These are phyloP conservation scores for Suhomyces tanzawaensis DNA, from an alignment of 805 yeast genomes.

Conservation along the genomic window DNA sequence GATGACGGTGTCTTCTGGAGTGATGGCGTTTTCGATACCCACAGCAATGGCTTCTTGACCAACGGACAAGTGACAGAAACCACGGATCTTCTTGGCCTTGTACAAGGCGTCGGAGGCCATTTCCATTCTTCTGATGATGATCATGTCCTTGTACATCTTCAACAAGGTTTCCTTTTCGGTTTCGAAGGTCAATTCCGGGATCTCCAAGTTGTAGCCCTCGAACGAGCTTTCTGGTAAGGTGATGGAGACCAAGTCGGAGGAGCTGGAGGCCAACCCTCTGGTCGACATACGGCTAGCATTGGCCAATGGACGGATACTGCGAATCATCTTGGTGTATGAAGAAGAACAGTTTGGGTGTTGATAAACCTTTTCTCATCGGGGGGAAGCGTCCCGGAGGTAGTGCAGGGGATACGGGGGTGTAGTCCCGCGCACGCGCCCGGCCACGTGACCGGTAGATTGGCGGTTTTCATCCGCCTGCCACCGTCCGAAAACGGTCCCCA, in stretches of 20 bases:
- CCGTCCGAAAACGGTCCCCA: too few species aligned
- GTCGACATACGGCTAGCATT: conserved; percentile 18
- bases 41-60: conserved; percentile 99
- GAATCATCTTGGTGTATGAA: conserved; percentile 14
- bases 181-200: conserved; percentile 68
- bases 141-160: conserved; percentile 96
- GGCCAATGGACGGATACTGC: conserved; percentile 16
- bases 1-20: conserved; percentile 80
- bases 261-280: conserved; percentile 36
- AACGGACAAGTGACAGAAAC: conserved; percentile 96
- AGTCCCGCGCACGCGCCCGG: conserved; percentile 1
- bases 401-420: conserved; percentile 7
- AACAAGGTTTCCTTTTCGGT: conserved; percentile 78
- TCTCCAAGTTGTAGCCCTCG: conserved; percentile 75
- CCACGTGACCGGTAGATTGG: too few species aligned
- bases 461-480: too few species aligned
- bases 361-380: conserved; percentile 9
- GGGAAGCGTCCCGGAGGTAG: conserved; percentile 10
- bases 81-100: conserved; percentile 98
- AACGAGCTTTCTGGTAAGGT: conserved; percentile 78
- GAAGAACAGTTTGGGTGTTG: neutral
- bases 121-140: conserved; percentile 92
- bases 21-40: conserved; percentile 94
- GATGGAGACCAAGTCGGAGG: conserved; percentile 43
- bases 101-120: conserved; percentile 98